phyloP scores from a whole-genome alignment of 2,329 filamentous ascomycete genomes.

The Chaetomium olivaceum region DNA sequence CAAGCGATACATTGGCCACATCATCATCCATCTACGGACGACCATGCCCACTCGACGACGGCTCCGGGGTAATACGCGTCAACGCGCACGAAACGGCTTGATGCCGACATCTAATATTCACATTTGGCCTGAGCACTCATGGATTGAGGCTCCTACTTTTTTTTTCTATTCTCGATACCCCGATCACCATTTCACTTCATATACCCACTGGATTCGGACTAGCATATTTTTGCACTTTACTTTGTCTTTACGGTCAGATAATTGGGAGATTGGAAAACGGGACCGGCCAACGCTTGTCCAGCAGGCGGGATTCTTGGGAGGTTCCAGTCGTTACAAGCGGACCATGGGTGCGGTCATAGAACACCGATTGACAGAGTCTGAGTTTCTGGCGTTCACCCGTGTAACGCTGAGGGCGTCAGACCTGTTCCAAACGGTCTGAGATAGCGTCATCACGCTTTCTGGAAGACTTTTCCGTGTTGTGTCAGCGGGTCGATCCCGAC shows the following conservation, averaged over 20 bases:
- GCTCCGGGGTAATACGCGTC: constrained; percentile 1
- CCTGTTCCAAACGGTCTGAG: not conserved
- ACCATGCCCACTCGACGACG: not conserved
- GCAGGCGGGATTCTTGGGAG: not conserved
- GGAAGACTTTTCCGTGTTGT: not conserved
- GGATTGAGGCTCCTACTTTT: constrained; percentile 16
- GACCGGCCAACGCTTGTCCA: not conserved
- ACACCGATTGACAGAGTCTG: not conserved
- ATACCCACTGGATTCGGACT: constrained; percentile 28
- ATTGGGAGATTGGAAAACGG: not conserved
- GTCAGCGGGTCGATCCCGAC: not conserved
- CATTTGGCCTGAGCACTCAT: constrained; percentile 11
- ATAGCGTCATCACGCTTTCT: not conserved
- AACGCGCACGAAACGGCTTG: constrained; percentile 15
- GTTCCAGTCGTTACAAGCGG: not conserved
- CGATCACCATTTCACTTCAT: constrained; percentile 22
- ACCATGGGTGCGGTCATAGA: not conserved
- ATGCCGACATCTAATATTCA: constrained; percentile 10
- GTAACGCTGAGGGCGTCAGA: not conserved
- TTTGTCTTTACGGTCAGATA: not conserved
- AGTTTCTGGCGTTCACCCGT: not conserved
- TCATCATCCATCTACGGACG: not conserved
- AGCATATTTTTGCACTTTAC: constrained; percentile 9
- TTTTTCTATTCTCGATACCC: constrained; percentile 24
- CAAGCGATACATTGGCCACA: not conserved